Evolutionary conservation across 73 alveolate species (phyloP).

Genomic region (Tetrahymena malaccensis): DNA sequence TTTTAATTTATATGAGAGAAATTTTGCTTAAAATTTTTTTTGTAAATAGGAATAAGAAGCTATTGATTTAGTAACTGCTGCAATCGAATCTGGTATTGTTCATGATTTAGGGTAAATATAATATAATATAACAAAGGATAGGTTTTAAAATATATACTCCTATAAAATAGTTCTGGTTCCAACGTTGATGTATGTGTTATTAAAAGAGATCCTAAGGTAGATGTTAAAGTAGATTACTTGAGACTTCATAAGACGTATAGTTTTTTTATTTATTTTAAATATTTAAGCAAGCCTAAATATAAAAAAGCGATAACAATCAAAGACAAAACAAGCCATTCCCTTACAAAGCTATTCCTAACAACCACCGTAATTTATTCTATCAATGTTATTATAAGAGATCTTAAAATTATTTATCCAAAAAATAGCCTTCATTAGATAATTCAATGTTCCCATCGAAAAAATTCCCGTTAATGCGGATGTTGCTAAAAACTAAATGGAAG

Average conservation of each 20-base stretch:
- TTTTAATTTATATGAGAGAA: too few species aligned
- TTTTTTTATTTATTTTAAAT: background rate
- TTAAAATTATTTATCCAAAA: background rate
- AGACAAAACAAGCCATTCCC: background rate
- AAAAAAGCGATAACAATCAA: background rate
- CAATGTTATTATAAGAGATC: too few species aligned
- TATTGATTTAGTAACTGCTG: slow-evolving; percentile 60
- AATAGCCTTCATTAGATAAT: background rate
- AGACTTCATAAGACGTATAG: background rate
- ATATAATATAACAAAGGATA: background rate
- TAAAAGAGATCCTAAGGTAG: slow-evolving; percentile 59
- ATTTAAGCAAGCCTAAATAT: background rate
- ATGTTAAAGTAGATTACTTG: slow-evolving; percentile 14
- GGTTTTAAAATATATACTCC: background rate
- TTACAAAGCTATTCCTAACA: background rate
- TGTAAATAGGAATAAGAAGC: slow-evolving; percentile 65
- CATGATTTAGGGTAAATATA: slow-evolving; percentile 87
- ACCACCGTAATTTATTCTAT: background rate
- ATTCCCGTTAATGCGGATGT: background rate
- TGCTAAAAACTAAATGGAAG: background rate
- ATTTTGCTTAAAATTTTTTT: too few species aligned
- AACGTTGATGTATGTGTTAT: slow-evolving; percentile 83
- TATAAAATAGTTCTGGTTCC: slow-evolving; percentile 68
- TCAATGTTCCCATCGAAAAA: background rate
- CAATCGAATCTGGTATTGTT: slow-evolving; percentile 95